Conservation (phyloP, 768 basidiomycete genomes). For the Mycena sanguinolenta region DNA sequence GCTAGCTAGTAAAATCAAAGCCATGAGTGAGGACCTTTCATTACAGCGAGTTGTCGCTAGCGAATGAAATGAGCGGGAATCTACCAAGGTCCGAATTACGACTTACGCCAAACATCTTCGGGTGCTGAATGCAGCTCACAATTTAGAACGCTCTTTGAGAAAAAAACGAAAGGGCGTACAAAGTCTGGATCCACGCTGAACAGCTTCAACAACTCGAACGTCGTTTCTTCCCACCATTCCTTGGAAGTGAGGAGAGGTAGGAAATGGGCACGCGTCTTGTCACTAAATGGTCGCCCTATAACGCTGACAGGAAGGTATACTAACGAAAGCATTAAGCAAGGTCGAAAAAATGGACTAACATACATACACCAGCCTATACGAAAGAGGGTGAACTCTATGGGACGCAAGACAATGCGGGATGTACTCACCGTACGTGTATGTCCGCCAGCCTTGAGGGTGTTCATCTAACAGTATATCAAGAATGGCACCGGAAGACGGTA, state of each 20-base stretch:
- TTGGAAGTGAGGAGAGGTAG: conserved; percentile 86
- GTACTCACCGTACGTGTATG: conserved; percentile 79
- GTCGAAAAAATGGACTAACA: background rate
- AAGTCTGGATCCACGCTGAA: conserved; percentile 89
- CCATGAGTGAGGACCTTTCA: conserved; percentile 67
- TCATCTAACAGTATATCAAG: no score
- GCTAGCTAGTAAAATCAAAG: conserved; percentile 19
- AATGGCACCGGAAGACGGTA: no score
- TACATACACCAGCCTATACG: conserved; percentile 58
- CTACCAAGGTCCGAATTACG: conserved; percentile 2
- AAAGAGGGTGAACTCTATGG: background rate
- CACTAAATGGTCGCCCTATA: conserved; percentile 89
- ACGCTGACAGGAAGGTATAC: conserved; percentile 87
- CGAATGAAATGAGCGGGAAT: conserved; percentile 13
- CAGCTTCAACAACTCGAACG: conserved; percentile 78
- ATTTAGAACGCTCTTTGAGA: background rate
- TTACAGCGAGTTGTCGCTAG: conserved; percentile 89
- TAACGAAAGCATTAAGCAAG: background rate
- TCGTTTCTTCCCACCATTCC: conserved; percentile 92
- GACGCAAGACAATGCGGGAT: background rate
- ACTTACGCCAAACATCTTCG: conserved; percentile 87
- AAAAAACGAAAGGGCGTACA: conserved; percentile 19
- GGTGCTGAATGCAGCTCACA: conserved; percentile 63
- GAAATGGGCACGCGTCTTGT: conserved; percentile 85
- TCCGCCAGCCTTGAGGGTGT: conserved; percentile 84